Evolutionary conservation across 495 filamentous ascomycete species (phyloP).

Genomic region (Xylaria cubensis): DNA sequence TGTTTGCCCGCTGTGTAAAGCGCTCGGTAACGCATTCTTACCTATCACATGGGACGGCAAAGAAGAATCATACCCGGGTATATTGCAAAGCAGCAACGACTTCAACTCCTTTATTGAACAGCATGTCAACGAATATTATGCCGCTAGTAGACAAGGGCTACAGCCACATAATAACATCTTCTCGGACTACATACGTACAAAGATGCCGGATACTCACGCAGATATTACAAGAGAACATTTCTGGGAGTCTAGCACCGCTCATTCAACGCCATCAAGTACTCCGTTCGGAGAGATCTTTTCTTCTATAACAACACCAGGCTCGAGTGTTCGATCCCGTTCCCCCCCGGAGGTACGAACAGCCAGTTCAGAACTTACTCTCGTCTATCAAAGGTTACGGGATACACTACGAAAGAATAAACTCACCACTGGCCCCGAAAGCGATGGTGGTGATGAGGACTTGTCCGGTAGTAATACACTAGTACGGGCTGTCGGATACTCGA

Average conservation of each 20-base stretch:
- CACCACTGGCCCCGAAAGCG: slow-evolving; percentile 24
- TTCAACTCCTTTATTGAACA: slow-evolving; percentile 72
- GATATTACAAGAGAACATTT: slow-evolving; percentile 55
- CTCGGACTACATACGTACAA: slow-evolving; percentile 64
- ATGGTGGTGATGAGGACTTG: slow-evolving; percentile 46
- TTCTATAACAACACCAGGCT: slow-evolving; percentile 34
- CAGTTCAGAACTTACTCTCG: slow-evolving; percentile 75
- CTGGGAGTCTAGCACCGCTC: slow-evolving; percentile 33
- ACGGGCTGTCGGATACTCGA: slow-evolving; percentile 81
- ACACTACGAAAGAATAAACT: slow-evolving; percentile 78
- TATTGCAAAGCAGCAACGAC: slow-evolving; percentile 59
- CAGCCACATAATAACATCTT: slow-evolving; percentile 61
- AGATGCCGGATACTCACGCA: slow-evolving; percentile 66
- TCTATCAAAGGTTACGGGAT: slow-evolving; percentile 80
- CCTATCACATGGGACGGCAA: slow-evolving; percentile 96
- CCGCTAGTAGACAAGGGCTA: slow-evolving; percentile 48
- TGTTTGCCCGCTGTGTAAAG: slow-evolving; percentile 97
- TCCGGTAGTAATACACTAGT: slow-evolving; percentile 73
- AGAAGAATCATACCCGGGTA: slow-evolving; percentile 77
- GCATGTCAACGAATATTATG: slow-evolving; percentile 45
- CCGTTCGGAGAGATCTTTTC: slow-evolving; percentile 38
- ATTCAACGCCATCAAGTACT: slow-evolving; percentile 35
- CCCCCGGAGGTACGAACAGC: slow-evolving; percentile 47
- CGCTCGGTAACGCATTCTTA: slow-evolving; percentile 92
- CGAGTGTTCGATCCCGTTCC: slow-evolving; percentile 39